Evolutionary conservation across 345 rosid genomes (phyloP).

Genomic region (Noccaea caerulescens): DNA sequence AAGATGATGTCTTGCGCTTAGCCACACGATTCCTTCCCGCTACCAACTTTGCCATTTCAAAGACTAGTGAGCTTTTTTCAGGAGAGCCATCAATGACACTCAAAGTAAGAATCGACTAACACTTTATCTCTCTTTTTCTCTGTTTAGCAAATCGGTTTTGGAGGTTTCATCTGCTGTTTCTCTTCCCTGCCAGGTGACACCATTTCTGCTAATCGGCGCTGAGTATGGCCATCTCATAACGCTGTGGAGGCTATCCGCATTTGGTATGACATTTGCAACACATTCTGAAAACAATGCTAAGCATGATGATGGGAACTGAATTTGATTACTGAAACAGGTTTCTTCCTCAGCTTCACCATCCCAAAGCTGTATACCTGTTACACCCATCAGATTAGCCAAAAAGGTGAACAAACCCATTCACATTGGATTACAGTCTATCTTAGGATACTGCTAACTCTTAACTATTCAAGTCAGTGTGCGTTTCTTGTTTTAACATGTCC

Average conservation of each 20-base stretch:
- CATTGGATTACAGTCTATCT: constrained; percentile 4
- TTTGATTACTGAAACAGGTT: constrained; percentile 56
- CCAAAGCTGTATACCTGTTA: constrained; percentile 77
- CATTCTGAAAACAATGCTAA: constrained; percentile 12
- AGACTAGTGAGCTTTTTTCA: constrained; percentile 72
- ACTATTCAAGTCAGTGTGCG: background rate
- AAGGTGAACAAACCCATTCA: constrained; percentile 47
- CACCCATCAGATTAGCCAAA: constrained; percentile 61
- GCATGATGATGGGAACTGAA: background rate
- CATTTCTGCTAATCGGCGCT: constrained; percentile 86
- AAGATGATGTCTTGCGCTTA: constrained; percentile 68
- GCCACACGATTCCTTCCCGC: constrained; percentile 76
- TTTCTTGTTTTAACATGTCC: background rate
- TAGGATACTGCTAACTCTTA: background rate
- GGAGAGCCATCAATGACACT: constrained; percentile 96
- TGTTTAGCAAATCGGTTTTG: constrained; percentile 3
- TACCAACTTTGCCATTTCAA: constrained; percentile 71
- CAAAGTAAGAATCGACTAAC: constrained; percentile 52
- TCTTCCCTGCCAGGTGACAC: constrained; percentile 62
- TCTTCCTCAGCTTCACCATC: constrained; percentile 77
- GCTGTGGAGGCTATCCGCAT: constrained; percentile 68
- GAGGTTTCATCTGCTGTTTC: constrained; percentile 12
- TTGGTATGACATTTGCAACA: constrained; percentile 55
- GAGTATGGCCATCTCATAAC: constrained; percentile 85
- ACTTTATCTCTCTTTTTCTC: background rate